These are phyloP conservation scores for Phytophthora melonis DNA, from an alignment of 352 stramenopile genomes.

Conservation along the genomic window DNA sequence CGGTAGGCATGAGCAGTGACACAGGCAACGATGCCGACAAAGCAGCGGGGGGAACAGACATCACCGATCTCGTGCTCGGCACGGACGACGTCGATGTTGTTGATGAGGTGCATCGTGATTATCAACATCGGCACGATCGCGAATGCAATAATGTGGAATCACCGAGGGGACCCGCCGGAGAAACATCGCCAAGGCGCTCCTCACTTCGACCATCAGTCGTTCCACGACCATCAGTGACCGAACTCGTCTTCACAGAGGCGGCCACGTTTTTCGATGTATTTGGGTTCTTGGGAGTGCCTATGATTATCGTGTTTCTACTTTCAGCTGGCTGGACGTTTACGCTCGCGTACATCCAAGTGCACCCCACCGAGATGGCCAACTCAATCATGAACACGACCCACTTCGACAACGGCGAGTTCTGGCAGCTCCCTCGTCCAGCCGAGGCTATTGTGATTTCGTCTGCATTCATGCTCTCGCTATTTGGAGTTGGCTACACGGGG, in stretches of 20 bases:
- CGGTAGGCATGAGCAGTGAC: background rate
- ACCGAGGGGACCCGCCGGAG: background rate
- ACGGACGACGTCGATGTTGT: background rate
- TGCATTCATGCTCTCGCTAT: slow-evolving; percentile 37
- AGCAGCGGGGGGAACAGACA: background rate
- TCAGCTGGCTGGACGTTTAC: slow-evolving; percentile 46
- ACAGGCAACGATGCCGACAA: background rate
- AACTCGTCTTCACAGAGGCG: slow-evolving; percentile 23
- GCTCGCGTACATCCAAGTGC: slow-evolving; percentile 51
- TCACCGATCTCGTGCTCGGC: background rate
- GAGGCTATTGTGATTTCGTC: slow-evolving; percentile 30
- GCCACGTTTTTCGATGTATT: slow-evolving; percentile 47
- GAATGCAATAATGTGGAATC: background rate
- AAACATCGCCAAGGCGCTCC: background rate
- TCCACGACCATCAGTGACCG: slow-evolving; percentile 12
- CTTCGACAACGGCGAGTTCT: slow-evolving; percentile 62
- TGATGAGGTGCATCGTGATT: background rate
- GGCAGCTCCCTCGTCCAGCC: slow-evolving; percentile 44
- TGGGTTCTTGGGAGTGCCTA: slow-evolving; percentile 44
- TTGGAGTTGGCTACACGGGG: slow-evolving; percentile 43
- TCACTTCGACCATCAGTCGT: background rate
- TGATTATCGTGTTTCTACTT: slow-evolving; percentile 51
- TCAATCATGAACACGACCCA: slow-evolving; percentile 46
- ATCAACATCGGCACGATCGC: background rate
- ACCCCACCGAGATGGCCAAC: slow-evolving; percentile 50